These are phyloP conservation scores for Mucor saturninus DNA, from an alignment of 371 early-diverging fungal genomes.

Conservation along the genomic window DNA sequence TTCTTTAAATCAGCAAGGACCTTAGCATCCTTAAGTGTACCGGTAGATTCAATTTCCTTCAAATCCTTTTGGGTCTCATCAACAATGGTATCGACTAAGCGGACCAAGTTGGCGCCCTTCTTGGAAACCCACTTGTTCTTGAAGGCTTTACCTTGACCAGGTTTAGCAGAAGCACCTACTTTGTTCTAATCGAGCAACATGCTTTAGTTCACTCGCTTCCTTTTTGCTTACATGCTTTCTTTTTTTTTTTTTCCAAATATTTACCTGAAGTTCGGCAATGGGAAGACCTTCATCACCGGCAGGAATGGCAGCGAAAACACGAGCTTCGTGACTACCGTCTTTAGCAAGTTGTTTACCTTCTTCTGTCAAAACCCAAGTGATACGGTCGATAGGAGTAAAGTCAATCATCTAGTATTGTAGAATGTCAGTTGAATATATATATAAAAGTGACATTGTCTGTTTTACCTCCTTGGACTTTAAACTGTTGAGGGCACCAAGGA, in stretches of 20 bases:
- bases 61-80: conserved; percentile 88
- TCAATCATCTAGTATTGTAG: conserved; percentile 73
- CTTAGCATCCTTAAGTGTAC: conserved; percentile 67
- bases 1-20: conserved; percentile 86
- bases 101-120: conserved; percentile 72
- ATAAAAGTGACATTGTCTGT: neutral
- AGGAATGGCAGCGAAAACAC: conserved; percentile 91
- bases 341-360: conserved; percentile 89
- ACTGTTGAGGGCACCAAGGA: conserved; percentile 87
- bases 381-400: conserved; percentile 80
- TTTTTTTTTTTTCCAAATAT: neutral
- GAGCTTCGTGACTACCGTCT: conserved; percentile 92
- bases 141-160: conserved; percentile 95
- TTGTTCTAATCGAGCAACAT: conserved; percentile 28
- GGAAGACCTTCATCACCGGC: conserved; percentile 80
- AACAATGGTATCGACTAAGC: conserved; percentile 75
- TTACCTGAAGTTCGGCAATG: conserved; percentile 80
- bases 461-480: conserved; percentile 86
- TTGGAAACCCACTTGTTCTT: conserved; percentile 97
- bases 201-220: too few species aligned
- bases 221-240: too few species aligned
- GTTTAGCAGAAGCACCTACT: conserved; percentile 81
- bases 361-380: conserved; percentile 81
- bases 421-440: neutral
- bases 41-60: conserved; percentile 65